Conservation (phyloP, 768 basidiomycete genomes). For the Rhizopogon rudus region DNA sequence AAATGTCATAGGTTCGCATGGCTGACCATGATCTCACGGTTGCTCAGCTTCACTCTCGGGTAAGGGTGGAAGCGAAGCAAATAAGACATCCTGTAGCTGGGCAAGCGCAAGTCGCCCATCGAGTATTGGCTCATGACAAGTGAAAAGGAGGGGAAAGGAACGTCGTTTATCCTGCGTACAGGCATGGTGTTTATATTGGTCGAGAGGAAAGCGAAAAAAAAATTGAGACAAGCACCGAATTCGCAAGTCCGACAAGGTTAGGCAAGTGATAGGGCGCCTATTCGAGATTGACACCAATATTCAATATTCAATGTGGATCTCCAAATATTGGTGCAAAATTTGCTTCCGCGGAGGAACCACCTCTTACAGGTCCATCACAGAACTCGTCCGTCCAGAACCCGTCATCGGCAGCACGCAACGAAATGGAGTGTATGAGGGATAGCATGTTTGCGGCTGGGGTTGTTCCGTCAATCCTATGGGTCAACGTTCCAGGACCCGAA, state of each 20-base stretch:
- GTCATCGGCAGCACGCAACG: not conserved
- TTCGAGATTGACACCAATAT: not conserved
- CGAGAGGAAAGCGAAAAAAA: not conserved
- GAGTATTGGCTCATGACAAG: not conserved
- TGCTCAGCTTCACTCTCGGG: constrained; percentile 3
- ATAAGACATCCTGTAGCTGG: constrained; percentile 7
- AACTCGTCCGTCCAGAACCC: too few relatives aligned
- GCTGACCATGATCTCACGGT: constrained; percentile 5
- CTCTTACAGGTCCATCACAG: not conserved
- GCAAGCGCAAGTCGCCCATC: constrained; percentile 1
- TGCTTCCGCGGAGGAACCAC: constrained; percentile 7
- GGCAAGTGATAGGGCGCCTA: not conserved
- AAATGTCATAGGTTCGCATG: not conserved
- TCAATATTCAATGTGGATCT: not conserved
- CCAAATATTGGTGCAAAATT: not conserved
- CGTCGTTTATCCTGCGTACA: not conserved
- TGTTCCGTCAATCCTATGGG: not conserved
- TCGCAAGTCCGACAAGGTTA: constrained; percentile 1
- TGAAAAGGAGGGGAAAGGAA: not conserved
- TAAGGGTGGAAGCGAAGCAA: constrained; percentile 10
- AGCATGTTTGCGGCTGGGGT: not conserved
- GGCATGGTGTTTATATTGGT: not conserved
- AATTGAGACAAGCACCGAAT: not conserved
- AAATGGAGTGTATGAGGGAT: not conserved
- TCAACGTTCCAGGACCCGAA: not conserved